Evolutionary conservation across 768 basidiomycete species (phyloP).

Genomic region (Leccinum subtestaceum): DNA sequence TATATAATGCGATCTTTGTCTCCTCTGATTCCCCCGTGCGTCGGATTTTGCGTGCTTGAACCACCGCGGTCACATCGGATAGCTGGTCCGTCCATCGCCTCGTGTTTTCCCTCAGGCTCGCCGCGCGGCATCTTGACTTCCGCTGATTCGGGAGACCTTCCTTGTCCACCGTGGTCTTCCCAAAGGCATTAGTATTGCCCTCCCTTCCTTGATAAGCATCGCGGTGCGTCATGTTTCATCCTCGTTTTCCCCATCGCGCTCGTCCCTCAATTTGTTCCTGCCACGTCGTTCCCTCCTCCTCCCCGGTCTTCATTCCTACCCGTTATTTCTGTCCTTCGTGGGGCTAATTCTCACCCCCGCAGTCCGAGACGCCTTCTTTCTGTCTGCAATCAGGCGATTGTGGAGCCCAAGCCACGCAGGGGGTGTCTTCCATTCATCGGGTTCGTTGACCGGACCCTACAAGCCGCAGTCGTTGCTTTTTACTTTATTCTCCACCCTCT

Average conservation of each 20-base stretch:
- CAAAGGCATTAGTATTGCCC: neutral
- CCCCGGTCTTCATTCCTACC: neutral
- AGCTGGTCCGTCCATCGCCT: conserved; percentile 10
- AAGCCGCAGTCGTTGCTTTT: conserved; percentile 7
- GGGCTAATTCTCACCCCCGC: conserved; percentile 11
- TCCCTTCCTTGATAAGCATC: conserved; percentile 11
- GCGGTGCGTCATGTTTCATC: conserved; percentile 3
- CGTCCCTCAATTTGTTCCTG: neutral
- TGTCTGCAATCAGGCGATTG: conserved; percentile 6
- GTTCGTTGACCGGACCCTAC: conserved; percentile 25
- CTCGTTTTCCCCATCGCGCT: neutral
- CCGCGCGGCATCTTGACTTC: conserved; percentile 11
- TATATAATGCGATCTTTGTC: neutral
- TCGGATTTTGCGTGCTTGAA: neutral
- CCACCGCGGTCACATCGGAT: conserved; percentile 7
- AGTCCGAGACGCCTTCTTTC: conserved; percentile 7
- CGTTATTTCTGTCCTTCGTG: conserved; percentile 10
- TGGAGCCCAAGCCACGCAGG: conserved; percentile 16
- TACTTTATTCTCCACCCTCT: conserved; percentile 10
- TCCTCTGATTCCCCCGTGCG: too few relatives aligned
- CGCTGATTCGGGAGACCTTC: neutral
- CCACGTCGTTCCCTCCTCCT: neutral
- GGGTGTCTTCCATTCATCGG: conserved; percentile 14
- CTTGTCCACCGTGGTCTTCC: neutral
- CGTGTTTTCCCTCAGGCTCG: conserved; percentile 15